Evolutionary conservation across 495 filamentous ascomycete species (phyloP), one percentile per base, ranked within the genome.

Genomic region (Massariosphaeria phaeospora): DNA sequence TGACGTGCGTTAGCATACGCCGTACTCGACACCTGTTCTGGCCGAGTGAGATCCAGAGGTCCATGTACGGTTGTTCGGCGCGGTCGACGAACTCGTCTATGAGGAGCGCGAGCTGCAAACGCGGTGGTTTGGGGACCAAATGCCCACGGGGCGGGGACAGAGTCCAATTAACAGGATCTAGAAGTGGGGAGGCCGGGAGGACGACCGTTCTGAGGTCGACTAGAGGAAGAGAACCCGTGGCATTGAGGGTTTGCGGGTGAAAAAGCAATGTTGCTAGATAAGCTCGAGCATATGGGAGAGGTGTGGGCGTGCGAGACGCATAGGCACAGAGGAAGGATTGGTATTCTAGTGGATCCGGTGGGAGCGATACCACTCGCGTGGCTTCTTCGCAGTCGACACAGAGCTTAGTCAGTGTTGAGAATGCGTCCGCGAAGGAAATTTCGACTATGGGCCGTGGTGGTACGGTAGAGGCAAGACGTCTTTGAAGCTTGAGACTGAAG

Each of bases 391-490:
- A 84, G 66, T 96, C 86, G 51, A 79, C 72, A 66, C 83, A 88
- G 23, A 96, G 68, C 27, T 79, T 79, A 61, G 78, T 78, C 60
- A 96, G 75, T 59, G 86, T 82, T 50, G 70, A 70, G 57, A 82
- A 77, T 5, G 91, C 88, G 64, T 88, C 82, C 18, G 83, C 79
- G 45, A 85, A 82, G 33, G 76, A 79, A 29, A 88, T 76, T 26
- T 85, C 78, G 13, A 96, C 86, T 59, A 96, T 91, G 6, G 91
- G 89, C 23, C 91, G 82, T 21, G 93, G 94, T 3, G 93, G 93
- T 46, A 95, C 88, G 3, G 88, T 96, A 62, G 89, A 96, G 7
- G 93, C 89, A 4, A 98, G 72, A 55, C 82, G 84, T 11, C 94
- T 79, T 65, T 98, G 93, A 10, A 97, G 78, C 68, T 94, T 96